Percentiles rank a stretch among this genome's conserved stretches.
phyloP scores from a whole-genome alignment of 805 yeast species.

The Metschnikowia borealis region DNA sequence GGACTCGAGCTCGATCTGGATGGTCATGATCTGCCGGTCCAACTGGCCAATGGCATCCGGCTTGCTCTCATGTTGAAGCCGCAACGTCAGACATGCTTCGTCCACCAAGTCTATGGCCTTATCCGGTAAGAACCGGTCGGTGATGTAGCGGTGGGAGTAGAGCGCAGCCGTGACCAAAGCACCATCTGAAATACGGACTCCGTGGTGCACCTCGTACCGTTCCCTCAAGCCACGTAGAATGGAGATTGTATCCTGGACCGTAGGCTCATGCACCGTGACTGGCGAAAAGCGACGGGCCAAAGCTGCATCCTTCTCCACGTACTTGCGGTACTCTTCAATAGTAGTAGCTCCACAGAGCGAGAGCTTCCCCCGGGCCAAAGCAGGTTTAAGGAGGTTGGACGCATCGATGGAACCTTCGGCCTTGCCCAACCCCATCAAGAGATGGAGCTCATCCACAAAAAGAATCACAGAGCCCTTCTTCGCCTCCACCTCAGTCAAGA shows the following conservation, averaged over 20 bases:
- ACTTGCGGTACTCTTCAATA: slow-evolving; percentile 84
- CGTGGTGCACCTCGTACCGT: slow-evolving; percentile 94
- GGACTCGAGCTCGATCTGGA: slow-evolving; percentile 92
- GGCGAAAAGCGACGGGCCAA: slow-evolving; percentile 92
- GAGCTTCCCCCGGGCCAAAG: slow-evolving; percentile 84
- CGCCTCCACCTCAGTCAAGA: slow-evolving; percentile 79
- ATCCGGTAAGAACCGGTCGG: slow-evolving; percentile 89
- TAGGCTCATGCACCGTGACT: slow-evolving; percentile 80
- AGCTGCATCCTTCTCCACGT: slow-evolving; percentile 95
- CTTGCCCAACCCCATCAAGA: slow-evolving; percentile 85
- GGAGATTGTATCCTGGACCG: slow-evolving; percentile 85
- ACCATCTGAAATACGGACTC: slow-evolving; percentile 88
- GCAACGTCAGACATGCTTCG: slow-evolving; percentile 92
- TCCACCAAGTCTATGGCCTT: slow-evolving; percentile 96
- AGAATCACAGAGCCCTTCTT: slow-evolving; percentile 71
- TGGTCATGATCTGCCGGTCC: slow-evolving; percentile 87
- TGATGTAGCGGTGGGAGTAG: slow-evolving; percentile 82
- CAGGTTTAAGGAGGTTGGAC: slow-evolving; percentile 87
- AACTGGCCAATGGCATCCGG: slow-evolving; percentile 90
- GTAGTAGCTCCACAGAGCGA: slow-evolving; percentile 98
- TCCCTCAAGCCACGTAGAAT: slow-evolving; percentile 92
- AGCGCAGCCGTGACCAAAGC: slow-evolving; percentile 94
- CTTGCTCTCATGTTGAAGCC: slow-evolving; percentile 94
- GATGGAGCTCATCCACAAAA: slow-evolving; percentile 88
- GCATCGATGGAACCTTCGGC: slow-evolving; percentile 96